phyloP scores from a whole-genome alignment of 148 eudicot genomes.

The Gaultheria prostrata region DNA sequence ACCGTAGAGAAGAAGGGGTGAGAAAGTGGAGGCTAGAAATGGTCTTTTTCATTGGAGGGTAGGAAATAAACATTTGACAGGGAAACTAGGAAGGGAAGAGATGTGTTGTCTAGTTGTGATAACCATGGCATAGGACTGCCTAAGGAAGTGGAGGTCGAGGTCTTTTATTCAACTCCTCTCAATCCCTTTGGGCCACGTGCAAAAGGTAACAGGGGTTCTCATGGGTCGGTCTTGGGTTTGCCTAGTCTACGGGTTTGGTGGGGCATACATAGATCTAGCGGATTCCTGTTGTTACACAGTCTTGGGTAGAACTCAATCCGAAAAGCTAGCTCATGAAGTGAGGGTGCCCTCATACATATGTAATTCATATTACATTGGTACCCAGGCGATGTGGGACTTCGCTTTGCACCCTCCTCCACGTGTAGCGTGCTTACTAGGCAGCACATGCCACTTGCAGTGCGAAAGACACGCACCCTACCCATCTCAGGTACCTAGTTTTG shows the following conservation, averaged over 20 bases:
- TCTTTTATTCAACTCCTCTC: background rate
- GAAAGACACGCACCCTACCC: too few relatives aligned
- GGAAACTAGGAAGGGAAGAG: background rate
- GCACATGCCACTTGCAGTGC: too few relatives aligned
- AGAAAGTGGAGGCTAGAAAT: background rate
- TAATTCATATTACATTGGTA: too few relatives aligned
- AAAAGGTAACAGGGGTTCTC: background rate
- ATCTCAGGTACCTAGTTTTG: too few relatives aligned
- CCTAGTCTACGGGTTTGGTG: background rate
- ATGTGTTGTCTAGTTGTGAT: background rate
- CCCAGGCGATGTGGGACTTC: too few relatives aligned
- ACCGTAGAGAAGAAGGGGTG: background rate
- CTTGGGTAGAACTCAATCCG: too few relatives aligned
- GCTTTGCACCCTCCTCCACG: too few relatives aligned
- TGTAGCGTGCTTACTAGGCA: too few relatives aligned
- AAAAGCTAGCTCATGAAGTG: too few relatives aligned
- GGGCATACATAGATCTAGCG: background rate
- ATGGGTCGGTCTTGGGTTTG: background rate
- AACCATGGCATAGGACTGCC: background rate
- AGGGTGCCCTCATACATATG: too few relatives aligned
- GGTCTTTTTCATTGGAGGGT: background rate
- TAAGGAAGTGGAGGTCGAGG: background rate
- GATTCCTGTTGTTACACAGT: too few relatives aligned
- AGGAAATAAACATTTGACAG: background rate
- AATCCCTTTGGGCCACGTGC: background rate